Conservation (phyloP, 2,329 filamentous ascomycete genomes). For the Dactylellina drechsleri region DNA sequence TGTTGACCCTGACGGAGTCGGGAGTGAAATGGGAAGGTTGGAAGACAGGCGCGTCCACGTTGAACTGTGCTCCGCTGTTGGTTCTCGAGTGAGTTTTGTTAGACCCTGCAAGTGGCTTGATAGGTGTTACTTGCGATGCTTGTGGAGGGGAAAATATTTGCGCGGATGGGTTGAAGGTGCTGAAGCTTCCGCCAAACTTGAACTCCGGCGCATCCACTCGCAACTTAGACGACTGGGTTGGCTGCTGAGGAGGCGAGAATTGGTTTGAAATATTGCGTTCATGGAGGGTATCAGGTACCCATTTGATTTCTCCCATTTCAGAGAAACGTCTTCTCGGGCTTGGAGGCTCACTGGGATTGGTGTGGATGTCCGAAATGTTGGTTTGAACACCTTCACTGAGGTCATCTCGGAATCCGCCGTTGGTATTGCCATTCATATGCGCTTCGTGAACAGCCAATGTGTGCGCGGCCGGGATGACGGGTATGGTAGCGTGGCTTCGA, state of each 20-base stretch:
- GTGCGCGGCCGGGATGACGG: constrained; percentile 63
- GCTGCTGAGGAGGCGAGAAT: constrained; percentile 18
- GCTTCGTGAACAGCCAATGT: constrained; percentile 57
- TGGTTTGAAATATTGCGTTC: constrained; percentile 63
- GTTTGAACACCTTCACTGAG: constrained; percentile 62
- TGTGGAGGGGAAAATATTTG: constrained; percentile 59
- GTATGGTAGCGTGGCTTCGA: constrained; percentile 56
- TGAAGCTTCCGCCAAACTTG: constrained; percentile 72
- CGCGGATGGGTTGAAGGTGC: constrained; percentile 63
- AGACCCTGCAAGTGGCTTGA: constrained; percentile 58
- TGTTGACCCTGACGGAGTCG: constrained; percentile 37
- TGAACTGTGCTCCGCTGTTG: constrained; percentile 68
- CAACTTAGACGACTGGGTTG: constrained; percentile 71
- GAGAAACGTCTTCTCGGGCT: constrained; percentile 57
- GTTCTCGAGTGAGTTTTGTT: constrained; percentile 49
- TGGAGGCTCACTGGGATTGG: constrained; percentile 58
- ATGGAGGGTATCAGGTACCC: constrained; percentile 66
- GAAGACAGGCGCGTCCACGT: constrained; percentile 76
- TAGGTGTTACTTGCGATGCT: constrained; percentile 66
- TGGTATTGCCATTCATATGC: constrained; percentile 31
- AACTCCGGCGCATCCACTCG: constrained; percentile 92
- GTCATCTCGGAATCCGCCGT: constrained; percentile 56
- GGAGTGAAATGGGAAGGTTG: constrained; percentile 65
- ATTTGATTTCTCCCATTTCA: constrained; percentile 34
- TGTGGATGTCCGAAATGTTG: constrained; percentile 60